Evolutionary conservation across 2,329 filamentous ascomycete species (phyloP).

Genomic region (Hirsutella rhossiliensis): DNA sequence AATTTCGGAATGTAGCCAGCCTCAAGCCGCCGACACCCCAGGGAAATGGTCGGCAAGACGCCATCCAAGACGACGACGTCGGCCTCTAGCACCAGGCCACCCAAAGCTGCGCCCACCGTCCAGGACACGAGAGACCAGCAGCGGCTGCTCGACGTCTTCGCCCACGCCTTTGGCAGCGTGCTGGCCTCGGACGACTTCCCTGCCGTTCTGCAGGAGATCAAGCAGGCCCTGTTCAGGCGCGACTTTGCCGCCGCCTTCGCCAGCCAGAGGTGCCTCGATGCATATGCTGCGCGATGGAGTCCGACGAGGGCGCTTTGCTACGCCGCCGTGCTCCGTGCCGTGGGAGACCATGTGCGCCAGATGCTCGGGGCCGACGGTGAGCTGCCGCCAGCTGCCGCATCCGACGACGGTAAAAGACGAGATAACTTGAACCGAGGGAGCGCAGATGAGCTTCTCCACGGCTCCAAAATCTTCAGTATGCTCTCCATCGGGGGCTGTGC

Average conservation of each 20-base stretch:
- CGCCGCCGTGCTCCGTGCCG: constrained; percentile 36
- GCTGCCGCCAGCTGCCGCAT: background rate
- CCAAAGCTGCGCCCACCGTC: background rate
- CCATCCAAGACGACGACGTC: background rate
- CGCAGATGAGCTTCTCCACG: background rate
- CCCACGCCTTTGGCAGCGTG: constrained; percentile 43
- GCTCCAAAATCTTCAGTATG: constrained; percentile 20
- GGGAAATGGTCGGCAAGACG: too few relatives aligned
- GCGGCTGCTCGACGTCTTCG: constrained; percentile 61
- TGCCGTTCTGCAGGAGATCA: constrained; percentile 64
- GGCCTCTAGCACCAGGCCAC: background rate
- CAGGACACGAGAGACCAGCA: constrained; percentile 37
- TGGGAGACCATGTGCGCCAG: constrained; percentile 21
- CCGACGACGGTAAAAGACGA: background rate
- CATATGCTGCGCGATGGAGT: constrained; percentile 86
- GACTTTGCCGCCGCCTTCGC: constrained; percentile 78
- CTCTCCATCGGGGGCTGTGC: constrained; percentile 45
- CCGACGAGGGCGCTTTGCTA: constrained; percentile 78
- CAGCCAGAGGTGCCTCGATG: constrained; percentile 55
- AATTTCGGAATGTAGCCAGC: too few relatives aligned
- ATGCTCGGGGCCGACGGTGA: constrained; percentile 5
- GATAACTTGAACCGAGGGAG: background rate
- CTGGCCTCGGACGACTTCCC: constrained; percentile 36
- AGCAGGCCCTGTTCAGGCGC: constrained; percentile 72
- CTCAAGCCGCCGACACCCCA: too few relatives aligned